Evolutionary conservation across 768 basidiomycete species (phyloP), one percentile per base, ranked within the genome.

Genomic region (Dacryopinax spathularia): DNA sequence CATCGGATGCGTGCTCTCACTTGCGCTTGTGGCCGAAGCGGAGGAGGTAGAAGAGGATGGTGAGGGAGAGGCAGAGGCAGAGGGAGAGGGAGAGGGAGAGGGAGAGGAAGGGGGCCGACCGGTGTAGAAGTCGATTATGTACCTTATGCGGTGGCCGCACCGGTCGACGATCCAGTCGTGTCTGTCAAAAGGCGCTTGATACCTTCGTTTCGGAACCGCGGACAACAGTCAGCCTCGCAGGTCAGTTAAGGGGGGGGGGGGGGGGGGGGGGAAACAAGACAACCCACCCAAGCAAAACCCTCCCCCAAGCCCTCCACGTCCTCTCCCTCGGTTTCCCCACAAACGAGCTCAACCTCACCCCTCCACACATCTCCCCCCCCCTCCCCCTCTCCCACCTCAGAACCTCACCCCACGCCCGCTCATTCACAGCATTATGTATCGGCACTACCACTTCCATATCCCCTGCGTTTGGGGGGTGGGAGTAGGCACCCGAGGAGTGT

Each of bases 361-460:
- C 86, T 41, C 89, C 88, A 71, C 93, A 97, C 48, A 76, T 77
- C 44, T 89, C 88, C 13, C 88, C 87, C 35, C 93, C 93, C 70
- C 84, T 80, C 1, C 86, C 85, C 12, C 75, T 74, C 73, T 94
- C 91, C 91, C 91, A 95, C 66, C 81, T 81, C 72, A 89, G 71
- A 27, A 95, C 79, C 73, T 91, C 87, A 20, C 77, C 75, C 91
- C 91, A 95, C 1, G 89, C 88, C 62, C 86, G 84, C 75, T 98
- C 96, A 73, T 99, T 99, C 62, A 98, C 96, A 35, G 95, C 95
- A 71, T 99, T 99, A 75, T 99, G 96, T 60, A 99, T 99, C 15
- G 94, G 95, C 22, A 99, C 92, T 70, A 99, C 87, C 31, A 90
- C 88, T 70, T 82, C 84, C 94, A 98, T 97, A 76, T 98, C 95